Evolutionary conservation across 129 eudicot genomes (phyloP).

Genomic region (Rutidosis leptorrhynchoides): DNA sequence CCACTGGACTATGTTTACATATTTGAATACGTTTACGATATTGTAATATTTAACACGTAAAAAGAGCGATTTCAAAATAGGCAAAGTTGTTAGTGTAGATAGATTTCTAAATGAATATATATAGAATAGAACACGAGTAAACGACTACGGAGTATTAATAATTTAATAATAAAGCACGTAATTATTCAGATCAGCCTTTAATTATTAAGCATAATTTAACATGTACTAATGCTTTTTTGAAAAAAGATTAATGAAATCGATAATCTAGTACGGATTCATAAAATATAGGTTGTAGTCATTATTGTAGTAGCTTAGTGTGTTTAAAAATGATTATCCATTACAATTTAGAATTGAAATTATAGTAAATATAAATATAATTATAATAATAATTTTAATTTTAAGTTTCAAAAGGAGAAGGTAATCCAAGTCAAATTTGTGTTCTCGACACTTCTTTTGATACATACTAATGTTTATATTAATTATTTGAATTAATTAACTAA

Average conservation of each 20-base stretch:
- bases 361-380: too few relatives aligned
- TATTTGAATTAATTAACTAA: not conserved
- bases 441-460: conserved; percentile 36
- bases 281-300: conserved; percentile 31
- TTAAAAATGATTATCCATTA: conserved; percentile 18
- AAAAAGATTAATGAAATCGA: not conserved
- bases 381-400: too few relatives aligned
- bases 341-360: too few relatives aligned
- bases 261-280: conserved; percentile 21
- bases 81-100: too few relatives aligned
- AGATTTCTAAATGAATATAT: too few relatives aligned
- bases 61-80: too few relatives aligned
- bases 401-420: conserved; percentile 16
- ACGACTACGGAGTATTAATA: too few relatives aligned
- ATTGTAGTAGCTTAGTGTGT: conserved; percentile 21
- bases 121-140: too few relatives aligned
- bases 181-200: conserved; percentile 22
- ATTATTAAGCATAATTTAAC: conserved; percentile 6
- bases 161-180: not conserved
- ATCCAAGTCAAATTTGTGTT: conserved; percentile 36
- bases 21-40: too few relatives aligned
- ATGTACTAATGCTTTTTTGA: conserved; percentile 6
- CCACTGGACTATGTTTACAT: too few relatives aligned
- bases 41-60: too few relatives aligned
- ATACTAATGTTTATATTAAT: not conserved